Evolutionary conservation across 1,284 basidiomycete species (phyloP).

Genomic region (Ustilago curta): DNA sequence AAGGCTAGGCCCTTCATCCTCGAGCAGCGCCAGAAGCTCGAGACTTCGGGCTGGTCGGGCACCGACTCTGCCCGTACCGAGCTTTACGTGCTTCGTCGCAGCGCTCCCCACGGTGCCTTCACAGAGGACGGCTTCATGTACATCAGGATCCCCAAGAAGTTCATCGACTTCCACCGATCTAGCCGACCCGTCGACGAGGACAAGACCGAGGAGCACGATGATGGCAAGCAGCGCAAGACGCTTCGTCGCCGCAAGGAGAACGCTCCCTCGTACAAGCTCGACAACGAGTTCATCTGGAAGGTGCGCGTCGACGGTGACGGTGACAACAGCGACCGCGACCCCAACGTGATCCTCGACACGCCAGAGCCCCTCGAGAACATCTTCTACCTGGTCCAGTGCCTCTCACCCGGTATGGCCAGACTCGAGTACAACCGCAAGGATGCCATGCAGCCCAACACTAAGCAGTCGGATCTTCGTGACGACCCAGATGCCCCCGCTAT

Average conservation of each 20-base stretch:
- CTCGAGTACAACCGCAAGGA: constrained; percentile 62
- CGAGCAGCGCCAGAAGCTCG: constrained; percentile 66
- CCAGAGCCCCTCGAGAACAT: constrained; percentile 64
- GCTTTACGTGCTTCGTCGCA: constrained; percentile 61
- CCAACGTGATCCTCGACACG: constrained; percentile 62
- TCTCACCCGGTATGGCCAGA: constrained; percentile 60
- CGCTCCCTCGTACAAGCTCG: constrained; percentile 58
- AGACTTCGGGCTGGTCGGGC: constrained; percentile 58
- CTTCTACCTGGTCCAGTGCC: constrained; percentile 63
- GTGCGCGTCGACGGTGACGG: constrained; percentile 60
- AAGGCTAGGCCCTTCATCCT: constrained; percentile 64
- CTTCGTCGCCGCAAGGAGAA: constrained; percentile 59
- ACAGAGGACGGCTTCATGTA: constrained; percentile 67
- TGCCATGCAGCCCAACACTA: constrained; percentile 63
- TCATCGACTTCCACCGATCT: constrained; percentile 64
- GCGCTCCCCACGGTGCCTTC: constrained; percentile 60
- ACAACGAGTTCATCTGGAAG: constrained; percentile 63
- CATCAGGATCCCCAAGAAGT: constrained; percentile 64
- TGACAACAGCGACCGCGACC: constrained; percentile 55
- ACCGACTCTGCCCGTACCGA: constrained; percentile 59
- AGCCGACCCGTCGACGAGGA: constrained; percentile 49
- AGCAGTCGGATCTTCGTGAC: constrained; percentile 58
- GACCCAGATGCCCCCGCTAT: constrained; percentile 58
- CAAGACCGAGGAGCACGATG: constrained; percentile 43
- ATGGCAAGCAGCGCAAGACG: constrained; percentile 57